These are phyloP conservation scores for Pinus taeda DNA, from an alignment of 75 land plant species.

Conservation along the genomic window DNA sequence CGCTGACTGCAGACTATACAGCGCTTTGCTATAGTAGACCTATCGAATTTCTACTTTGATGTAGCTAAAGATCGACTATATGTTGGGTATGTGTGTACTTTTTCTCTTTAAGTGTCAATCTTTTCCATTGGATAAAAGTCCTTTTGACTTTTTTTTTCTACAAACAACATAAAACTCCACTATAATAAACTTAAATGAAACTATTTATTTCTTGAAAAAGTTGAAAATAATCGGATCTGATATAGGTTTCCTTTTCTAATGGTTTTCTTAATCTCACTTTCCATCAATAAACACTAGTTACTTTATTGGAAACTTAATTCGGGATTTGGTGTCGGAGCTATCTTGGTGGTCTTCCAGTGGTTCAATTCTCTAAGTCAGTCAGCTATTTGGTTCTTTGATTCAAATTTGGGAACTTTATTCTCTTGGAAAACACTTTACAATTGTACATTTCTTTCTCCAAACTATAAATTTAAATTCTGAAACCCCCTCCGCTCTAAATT, in stretches of 20 bases:
- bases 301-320: neutral
- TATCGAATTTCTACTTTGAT: conserved; percentile 98
- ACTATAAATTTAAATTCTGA: neutral
- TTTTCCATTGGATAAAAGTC: no score
- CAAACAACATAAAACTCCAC: no score
- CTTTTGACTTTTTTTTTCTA: no score
- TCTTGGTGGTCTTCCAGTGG: no score
- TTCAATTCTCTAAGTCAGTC: no score
- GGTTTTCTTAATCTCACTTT: neutral
- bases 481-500: neutral
- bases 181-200: no score
- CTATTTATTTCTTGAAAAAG: neutral
- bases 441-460: neutral
- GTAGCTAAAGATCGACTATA: conserved; percentile 99
- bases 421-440: neutral
- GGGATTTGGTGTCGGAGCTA: no score
- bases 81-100: conserved; percentile 58
- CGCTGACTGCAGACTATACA: conserved; percentile 71
- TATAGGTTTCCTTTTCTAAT: neutral
- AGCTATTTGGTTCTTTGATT: no score
- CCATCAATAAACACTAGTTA: neutral
- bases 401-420: no score
- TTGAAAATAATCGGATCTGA: neutral
- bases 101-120: conserved; percentile 1
- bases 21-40: conserved; percentile 86